phyloP scores from a whole-genome alignment of 805 yeast species.

The Ogataea nitratoaversa region DNA sequence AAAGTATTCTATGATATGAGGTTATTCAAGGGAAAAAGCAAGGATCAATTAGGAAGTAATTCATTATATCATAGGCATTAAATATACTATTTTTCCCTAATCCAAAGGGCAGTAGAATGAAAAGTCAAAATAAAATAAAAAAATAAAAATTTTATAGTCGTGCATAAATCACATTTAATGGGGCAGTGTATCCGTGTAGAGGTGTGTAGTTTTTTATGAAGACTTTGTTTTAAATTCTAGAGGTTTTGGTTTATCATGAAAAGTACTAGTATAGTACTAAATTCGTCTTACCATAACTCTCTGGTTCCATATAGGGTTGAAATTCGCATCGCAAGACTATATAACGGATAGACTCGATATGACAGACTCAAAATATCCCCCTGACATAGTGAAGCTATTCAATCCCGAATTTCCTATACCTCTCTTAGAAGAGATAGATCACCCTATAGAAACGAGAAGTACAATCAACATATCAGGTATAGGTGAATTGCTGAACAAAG shows the following conservation, averaged over 20 bases:
- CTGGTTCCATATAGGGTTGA: no score
- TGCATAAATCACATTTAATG: neutral
- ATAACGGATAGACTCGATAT: no score
- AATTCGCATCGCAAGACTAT: no score
- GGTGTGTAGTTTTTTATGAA: no score
- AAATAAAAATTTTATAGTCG: neutral
- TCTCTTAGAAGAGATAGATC: slow-evolving; percentile 45
- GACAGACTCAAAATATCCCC: slow-evolving; percentile 24
- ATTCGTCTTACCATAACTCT: no score
- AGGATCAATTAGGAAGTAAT: no score
- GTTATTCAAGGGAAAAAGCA: no score
- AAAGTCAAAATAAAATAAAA: no score
- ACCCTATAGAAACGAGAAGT: slow-evolving; percentile 41
- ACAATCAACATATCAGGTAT: slow-evolving; percentile 47
- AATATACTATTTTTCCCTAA: neutral
- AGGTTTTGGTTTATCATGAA: neutral
- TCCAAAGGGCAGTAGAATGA: neutral
- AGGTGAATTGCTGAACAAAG: slow-evolving; percentile 27
- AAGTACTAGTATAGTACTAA: neutral
- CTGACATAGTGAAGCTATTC: slow-evolving; percentile 45
- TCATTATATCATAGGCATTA: no score
- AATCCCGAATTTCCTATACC: slow-evolving; percentile 55
- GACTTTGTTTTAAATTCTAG: no score
- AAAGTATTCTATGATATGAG: no score
- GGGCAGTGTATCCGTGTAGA: neutral